Conservation (phyloP, 495 filamentous ascomycete genomes). For the Tuber umbilicatum region DNA sequence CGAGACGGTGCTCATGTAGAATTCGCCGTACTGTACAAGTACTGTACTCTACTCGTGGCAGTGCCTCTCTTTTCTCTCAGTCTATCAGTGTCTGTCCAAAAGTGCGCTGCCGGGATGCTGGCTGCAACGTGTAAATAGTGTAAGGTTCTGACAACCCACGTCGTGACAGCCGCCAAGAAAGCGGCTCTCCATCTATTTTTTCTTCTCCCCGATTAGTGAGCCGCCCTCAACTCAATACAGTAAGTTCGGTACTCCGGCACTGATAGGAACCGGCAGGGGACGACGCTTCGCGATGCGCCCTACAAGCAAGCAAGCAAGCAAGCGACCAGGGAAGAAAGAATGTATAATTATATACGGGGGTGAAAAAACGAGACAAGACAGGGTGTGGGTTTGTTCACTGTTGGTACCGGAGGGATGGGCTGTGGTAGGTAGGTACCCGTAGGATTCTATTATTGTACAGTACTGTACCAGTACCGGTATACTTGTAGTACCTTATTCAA, state of each 20-base stretch:
- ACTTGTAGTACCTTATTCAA: too few relatives aligned
- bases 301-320: neutral
- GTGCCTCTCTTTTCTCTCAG: neutral
- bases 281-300: neutral
- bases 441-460: too few relatives aligned
- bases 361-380: neutral
- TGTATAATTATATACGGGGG: neutral
- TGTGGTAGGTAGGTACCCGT: neutral
- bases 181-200: neutral
- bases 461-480: too few relatives aligned
- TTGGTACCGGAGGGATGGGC: neutral
- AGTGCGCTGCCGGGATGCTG: neutral
- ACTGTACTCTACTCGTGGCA: neutral
- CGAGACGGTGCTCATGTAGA: neutral
- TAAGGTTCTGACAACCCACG: neutral
- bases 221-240: neutral
- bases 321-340: neutral
- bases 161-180: neutral
- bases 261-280: neutral
- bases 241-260: neutral
- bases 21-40: too few relatives aligned
- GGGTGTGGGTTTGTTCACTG: neutral
- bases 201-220: neutral
- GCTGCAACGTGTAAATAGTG: neutral
- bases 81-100: neutral